Evolutionary conservation across 208 protist genomes (phyloP), one percentile per base, ranked within the genome.

Genomic region (Trypanosoma mega): DNA sequence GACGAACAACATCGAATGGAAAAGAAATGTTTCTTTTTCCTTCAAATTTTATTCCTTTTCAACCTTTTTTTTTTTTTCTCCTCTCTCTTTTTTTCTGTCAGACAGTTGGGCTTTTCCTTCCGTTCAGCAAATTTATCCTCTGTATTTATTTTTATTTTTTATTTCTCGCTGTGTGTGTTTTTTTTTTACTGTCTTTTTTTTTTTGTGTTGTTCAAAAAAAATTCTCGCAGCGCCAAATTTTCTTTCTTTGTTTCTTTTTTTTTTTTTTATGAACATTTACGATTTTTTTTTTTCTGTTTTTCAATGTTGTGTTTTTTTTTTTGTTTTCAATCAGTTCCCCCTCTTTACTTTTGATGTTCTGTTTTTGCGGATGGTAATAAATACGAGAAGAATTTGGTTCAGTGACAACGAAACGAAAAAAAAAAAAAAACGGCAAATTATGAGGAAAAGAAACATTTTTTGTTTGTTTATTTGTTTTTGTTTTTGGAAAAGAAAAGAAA

Each of bases 111-210:
- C 46, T 34, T 39, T 47, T 20, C 20, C 49, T 49, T n/a, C 56
- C 37, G 41, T 36, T 31, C 55, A 24, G 53, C 8, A 67, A 67
- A 67, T 6, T 52, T 52, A 16, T 52, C 43, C 27, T 52, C 41
- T 58, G 7, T 69, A 30, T 67, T n/a, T n/a, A n/a, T n/a, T n/a
- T n/a, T n/a, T n/a, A n/a, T n/a, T n/a, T n/a, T n/a, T n/a, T n/a
- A n/a, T n/a, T n/a, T n/a, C n/a, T n/a, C n/a, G n/a, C n/a, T n/a
- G 47, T 74, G 8, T 66, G 41, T 72, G 36, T 70, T 23, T 63
- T 6, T 9, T 39, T 41, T 6, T 55, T 21, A 23, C 11, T 41
- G 6, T 41, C 9, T 52, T 26, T 31, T 43, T 9, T 31, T 58
- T 46, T 11, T 62, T 44, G 33, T 30, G 27, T 69, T 59, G 6